These are phyloP conservation scores for Coniella vitis DNA, from an alignment of 2,329 filamentous ascomycete genomes.

Conservation along the genomic window DNA sequence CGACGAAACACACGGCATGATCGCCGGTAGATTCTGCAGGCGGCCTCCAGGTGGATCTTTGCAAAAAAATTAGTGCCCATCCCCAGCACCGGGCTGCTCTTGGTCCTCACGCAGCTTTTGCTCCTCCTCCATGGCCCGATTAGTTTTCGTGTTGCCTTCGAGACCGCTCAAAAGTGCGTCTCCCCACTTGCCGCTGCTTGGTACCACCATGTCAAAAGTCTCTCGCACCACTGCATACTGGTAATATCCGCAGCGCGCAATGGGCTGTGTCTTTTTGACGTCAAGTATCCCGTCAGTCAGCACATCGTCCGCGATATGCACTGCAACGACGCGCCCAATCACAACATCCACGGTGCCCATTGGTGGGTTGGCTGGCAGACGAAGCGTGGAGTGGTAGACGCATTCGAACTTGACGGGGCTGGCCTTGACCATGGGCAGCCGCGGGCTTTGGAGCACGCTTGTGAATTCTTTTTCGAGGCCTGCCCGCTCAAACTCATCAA, in stretches of 20 bases:
- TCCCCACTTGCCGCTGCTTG: conserved; percentile 18
- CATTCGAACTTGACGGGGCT: conserved; percentile 55
- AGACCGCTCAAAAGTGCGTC: conserved; percentile 17
- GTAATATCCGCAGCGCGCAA: conserved; percentile 54
- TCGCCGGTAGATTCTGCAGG: no score
- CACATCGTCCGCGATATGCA: conserved; percentile 50
- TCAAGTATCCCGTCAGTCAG: conserved; percentile 50
- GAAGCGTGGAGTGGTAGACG: conserved; percentile 45
- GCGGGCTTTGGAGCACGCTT: conserved; percentile 23
- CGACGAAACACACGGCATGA: no score
- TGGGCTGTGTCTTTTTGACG: conserved; percentile 49
- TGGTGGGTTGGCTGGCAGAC: conserved; percentile 48
- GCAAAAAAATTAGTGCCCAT: no score
- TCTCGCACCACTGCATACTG: conserved; percentile 49
- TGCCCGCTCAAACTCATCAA: conserved; percentile 49
- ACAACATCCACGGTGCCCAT: conserved; percentile 53
- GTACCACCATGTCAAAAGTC: conserved; percentile 53
- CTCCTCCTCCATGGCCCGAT: conserved; percentile 1
- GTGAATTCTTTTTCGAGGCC: conserved; percentile 40
- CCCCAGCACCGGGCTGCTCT: no score
- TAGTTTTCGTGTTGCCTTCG: conserved; percentile 14
- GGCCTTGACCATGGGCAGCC: conserved; percentile 44
- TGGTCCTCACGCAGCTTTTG: background rate
- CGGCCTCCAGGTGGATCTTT: no score
- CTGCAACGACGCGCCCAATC: conserved; percentile 48